Percentiles rank a stretch among this genome's conserved stretches.
These are phyloP conservation scores for Yarrowia sp. DNA, from an alignment of 805 yeast species.

Conservation along the genomic window DNA sequence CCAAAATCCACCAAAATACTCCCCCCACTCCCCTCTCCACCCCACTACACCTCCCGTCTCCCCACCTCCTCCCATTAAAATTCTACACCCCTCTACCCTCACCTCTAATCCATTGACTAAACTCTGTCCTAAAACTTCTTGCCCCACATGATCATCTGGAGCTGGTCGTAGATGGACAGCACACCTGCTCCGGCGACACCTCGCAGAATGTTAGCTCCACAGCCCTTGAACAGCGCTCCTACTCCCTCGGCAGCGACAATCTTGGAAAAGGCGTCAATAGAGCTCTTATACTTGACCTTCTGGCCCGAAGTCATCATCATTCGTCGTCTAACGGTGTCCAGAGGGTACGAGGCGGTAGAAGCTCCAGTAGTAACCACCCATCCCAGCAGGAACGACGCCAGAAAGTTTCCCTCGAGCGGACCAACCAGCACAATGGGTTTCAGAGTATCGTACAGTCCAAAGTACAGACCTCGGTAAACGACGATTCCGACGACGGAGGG, in stretches of 20 bases:
- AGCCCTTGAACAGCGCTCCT: slow-evolving; percentile 93
- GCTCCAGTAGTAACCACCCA: slow-evolving; percentile 99
- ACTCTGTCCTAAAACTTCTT: slow-evolving; percentile 68
- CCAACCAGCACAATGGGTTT: slow-evolving; percentile 95
- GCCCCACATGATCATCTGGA: slow-evolving; percentile 93
- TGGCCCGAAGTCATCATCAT: slow-evolving; percentile 99
- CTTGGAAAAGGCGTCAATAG: slow-evolving; percentile 88
- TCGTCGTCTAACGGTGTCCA: slow-evolving; percentile 99
- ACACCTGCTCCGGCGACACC: slow-evolving; percentile 99
- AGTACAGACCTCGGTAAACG: slow-evolving; percentile 99
- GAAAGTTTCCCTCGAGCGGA: slow-evolving; percentile 90
- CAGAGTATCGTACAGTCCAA: slow-evolving; percentile 95
- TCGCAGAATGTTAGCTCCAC: slow-evolving; percentile 99
- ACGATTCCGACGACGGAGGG: slow-evolving; percentile 97
- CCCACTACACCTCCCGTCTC: no score
- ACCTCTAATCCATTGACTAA: no score
- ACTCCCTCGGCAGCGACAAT: slow-evolving; percentile 97
- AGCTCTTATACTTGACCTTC: slow-evolving; percentile 95
- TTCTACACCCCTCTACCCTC: no score
- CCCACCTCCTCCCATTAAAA: no score
- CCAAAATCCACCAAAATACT: no score
- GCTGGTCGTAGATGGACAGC: slow-evolving; percentile 95
- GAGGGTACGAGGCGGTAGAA: slow-evolving; percentile 98
- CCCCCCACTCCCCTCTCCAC: no score
- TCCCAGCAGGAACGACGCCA: slow-evolving; percentile 94